phyloP scores from a whole-genome alignment of 345 rosid species.

The Ricinus communis region DNA sequence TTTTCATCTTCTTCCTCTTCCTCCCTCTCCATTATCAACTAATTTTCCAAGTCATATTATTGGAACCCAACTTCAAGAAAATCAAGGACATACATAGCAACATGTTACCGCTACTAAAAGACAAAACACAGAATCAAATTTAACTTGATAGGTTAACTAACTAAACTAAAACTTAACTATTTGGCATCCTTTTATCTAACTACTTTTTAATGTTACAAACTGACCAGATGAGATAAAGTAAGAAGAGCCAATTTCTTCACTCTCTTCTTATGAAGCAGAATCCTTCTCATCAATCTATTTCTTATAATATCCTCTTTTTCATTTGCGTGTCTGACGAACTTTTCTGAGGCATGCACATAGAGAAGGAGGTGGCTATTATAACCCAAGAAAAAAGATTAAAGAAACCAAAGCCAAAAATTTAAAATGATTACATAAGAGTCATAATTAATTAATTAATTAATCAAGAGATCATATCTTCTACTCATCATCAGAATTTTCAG shows the following conservation, averaged over 20 bases:
- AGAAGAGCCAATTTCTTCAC: background rate
- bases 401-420: background rate
- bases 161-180: background rate
- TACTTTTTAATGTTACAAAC: background rate
- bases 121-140: slow-evolving; percentile 11
- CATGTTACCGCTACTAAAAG: background rate
- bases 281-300: slow-evolving; percentile 13
- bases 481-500: slow-evolving; percentile 31
- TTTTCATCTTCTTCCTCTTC: too few relatives aligned
- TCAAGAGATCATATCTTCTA: background rate
- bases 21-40: too few relatives aligned
- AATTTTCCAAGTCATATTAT: too few relatives aligned
- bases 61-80: background rate
- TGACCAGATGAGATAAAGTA: too few relatives aligned
- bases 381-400: background rate
- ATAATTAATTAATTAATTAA: background rate
- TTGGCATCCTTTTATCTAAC: background rate
- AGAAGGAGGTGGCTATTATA: background rate
- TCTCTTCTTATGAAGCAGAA: slow-evolving; percentile 9
- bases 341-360: background rate
- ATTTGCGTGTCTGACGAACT: background rate
- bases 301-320: background rate
- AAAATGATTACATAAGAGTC: background rate
- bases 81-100: background rate
- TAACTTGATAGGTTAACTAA: slow-evolving; percentile 9